Base-by-base conservation (phyloP, 1,284 basidiomycete genomes). In the Ustilago crameri region DNA sequence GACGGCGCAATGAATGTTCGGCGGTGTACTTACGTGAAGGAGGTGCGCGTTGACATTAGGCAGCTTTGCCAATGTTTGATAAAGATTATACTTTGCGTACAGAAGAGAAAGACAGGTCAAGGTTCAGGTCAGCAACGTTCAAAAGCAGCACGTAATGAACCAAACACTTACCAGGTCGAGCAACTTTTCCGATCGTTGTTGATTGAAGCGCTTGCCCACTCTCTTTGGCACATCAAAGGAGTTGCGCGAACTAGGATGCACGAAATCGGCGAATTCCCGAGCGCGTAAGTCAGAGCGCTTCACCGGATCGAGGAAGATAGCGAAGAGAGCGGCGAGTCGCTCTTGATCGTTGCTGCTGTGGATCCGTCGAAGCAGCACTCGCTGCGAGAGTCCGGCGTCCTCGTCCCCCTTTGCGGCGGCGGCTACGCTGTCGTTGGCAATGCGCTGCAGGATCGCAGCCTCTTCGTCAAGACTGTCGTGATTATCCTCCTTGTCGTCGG, bases 101-200 rank as follows among this genome's bases (percentile, higher is more conserved):
- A 34, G 37, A 4, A 18, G n/a, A 8, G 24, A 15, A 9, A 30
- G n/a, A 24, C 3, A 24, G n/a, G 4, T 30, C 8, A 9, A 22
- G 26, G 3, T n/a, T n/a, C n/a, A n/a, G n/a, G n/a, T n/a, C n/a
- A n/a, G n/a, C n/a, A n/a, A n/a, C n/a, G n/a, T n/a, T n/a, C n/a
- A n/a, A n/a, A n/a, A n/a, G n/a, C n/a, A n/a, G n/a, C n/a, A n/a
- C n/a, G n/a, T n/a, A n/a, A n/a, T n/a, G n/a, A n/a, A n/a, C n/a
- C n/a, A n/a, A n/a, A n/a, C n/a, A 60, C 60, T 56, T 47, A 62
- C 59, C 5, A 69, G 5, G 14, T 47, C n/a, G 26, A 56, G 1
- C 10, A 69, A 63, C 14, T 56, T 59, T 2, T 15, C 4, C 1
- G 60, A 50, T 9, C 46, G 26, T 8, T 1, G 38, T 20, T 47